Percentiles rank a stretch among this genome's conserved stretches.
These are phyloP conservation scores for Cyclospora cayetanensis DNA, from an alignment of 169 alveolate genomes.

Conservation along the genomic window DNA sequence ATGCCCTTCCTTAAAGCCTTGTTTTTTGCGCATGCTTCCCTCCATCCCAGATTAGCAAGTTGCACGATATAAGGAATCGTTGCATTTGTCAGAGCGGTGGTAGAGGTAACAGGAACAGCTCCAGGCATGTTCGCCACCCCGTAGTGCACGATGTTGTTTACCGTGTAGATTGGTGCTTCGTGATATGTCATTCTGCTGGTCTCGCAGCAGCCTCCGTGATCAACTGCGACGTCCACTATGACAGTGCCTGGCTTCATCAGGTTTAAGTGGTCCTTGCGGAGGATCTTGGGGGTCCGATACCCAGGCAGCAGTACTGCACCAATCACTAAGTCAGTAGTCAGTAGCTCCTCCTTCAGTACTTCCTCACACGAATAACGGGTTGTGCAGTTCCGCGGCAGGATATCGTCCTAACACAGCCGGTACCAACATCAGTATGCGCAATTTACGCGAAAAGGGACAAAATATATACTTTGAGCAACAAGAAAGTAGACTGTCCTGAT, in stretches of 20 bases:
- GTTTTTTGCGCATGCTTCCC: constrained; percentile 29
- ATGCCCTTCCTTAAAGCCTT: constrained; percentile 18
- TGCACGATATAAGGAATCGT: constrained; percentile 44
- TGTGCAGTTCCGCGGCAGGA: constrained; percentile 61
- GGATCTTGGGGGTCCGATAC: constrained; percentile 61
- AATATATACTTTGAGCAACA: background rate
- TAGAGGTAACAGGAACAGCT: constrained; percentile 58
- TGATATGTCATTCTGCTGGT: constrained; percentile 60
- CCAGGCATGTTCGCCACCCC: constrained; percentile 73
- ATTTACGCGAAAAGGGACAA: background rate
- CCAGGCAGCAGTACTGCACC: constrained; percentile 70
- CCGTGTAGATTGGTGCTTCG: constrained; percentile 48
- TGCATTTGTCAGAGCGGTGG: constrained; percentile 55
- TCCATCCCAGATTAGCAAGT: constrained; percentile 60
- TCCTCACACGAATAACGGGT: constrained; percentile 24
- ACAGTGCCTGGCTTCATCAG: constrained; percentile 63
- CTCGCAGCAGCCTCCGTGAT: constrained; percentile 73
- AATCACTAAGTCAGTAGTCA: constrained; percentile 42
- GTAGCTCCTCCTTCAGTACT: constrained; percentile 20
- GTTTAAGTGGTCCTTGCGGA: constrained; percentile 7
- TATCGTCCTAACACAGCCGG: background rate
- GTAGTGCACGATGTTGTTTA: constrained; percentile 67
- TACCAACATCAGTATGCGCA: background rate
- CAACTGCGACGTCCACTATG: constrained; percentile 68
- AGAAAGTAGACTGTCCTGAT: background rate